A percentile compares a stretch with the other conserved stretches of the same genome.
Evolutionary conservation across 139 green algal species (phyloP).

Genomic region (Haematococcus lacustris): DNA sequence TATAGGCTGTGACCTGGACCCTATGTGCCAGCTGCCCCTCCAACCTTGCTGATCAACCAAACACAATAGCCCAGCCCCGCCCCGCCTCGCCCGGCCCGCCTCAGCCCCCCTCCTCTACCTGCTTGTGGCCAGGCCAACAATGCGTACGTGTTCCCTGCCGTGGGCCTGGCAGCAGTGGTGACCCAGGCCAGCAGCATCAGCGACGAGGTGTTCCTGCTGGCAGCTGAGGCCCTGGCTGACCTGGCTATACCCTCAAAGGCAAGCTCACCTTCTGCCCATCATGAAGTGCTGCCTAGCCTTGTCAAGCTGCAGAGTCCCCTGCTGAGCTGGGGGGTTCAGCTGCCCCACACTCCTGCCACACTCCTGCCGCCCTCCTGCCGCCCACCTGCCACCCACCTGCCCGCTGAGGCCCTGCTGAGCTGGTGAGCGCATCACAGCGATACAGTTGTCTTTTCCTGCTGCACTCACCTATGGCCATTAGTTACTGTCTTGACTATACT

Average conservation of each 20-base stretch:
- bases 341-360: too few species aligned
- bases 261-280: neutral
- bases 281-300: neutral
- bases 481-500: too few species aligned
- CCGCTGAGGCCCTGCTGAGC: too few species aligned
- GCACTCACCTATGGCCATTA: too few species aligned
- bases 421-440: too few species aligned
- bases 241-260: slow-evolving; percentile 8
- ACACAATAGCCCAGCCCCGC: slow-evolving; percentile 10
- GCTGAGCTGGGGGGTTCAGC: too few species aligned
- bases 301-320: too few species aligned
- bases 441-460: too few species aligned
- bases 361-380: neutral
- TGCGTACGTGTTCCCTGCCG: slow-evolving; percentile 66
- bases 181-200: slow-evolving; percentile 33
- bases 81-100: neutral
- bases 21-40: too few species aligned
- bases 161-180: slow-evolving; percentile 50
- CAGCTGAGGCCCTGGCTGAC: slow-evolving; percentile 54
- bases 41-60: too few species aligned
- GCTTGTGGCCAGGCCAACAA: slow-evolving; percentile 71
- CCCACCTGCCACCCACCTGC: neutral
- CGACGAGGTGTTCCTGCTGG: slow-evolving; percentile 65
- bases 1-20: too few species aligned
- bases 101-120: neutral